These are phyloP conservation scores for Cryptococcus amylolentus DNA, from an alignment of 1,284 basidiomycete species.

Conservation along the genomic window DNA sequence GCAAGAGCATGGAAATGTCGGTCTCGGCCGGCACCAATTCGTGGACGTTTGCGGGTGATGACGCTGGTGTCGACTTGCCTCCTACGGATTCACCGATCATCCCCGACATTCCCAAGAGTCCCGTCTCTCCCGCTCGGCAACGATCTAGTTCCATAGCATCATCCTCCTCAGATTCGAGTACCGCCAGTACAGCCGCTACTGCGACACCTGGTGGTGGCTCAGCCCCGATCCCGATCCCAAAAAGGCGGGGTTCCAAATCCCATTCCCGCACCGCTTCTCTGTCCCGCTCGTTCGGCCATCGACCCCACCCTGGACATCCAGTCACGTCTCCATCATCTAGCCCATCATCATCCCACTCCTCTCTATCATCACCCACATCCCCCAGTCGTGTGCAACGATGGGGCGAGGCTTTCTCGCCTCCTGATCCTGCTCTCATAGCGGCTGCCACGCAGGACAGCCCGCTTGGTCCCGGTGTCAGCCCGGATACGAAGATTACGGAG, in stretches of 20 bases:
- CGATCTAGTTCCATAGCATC: not conserved
- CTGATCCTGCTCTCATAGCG: constrained; percentile 33
- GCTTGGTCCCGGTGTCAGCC: constrained; percentile 45
- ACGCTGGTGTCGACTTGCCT: constrained; percentile 41
- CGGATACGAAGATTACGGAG: constrained; percentile 31
- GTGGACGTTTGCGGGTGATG: constrained; percentile 35
- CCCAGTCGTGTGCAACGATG: constrained; percentile 1
- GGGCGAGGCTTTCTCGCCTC: constrained; percentile 34
- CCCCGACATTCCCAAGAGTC: not conserved
- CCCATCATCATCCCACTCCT: constrained; percentile 1
- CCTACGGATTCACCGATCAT: constrained; percentile 25
- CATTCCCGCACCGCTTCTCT: not conserved
- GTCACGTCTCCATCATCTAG: not conserved
- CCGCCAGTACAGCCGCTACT: not conserved
- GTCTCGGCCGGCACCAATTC: constrained; percentile 10
- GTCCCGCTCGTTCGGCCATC: constrained; percentile 6
- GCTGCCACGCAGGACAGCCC: constrained; percentile 35
- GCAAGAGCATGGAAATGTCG: constrained; percentile 6
- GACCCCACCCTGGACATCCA: constrained; percentile 12
- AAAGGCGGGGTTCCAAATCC: not conserved
- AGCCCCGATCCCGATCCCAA: not conserved
- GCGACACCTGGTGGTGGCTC: not conserved
- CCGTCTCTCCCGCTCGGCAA: not conserved
- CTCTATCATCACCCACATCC: constrained; percentile 3
- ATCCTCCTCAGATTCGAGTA: not conserved